These are phyloP conservation scores for Rhodosporidiobolus odoratus DNA, from an alignment of 768 basidiomycete genomes.

Conservation along the genomic window DNA sequence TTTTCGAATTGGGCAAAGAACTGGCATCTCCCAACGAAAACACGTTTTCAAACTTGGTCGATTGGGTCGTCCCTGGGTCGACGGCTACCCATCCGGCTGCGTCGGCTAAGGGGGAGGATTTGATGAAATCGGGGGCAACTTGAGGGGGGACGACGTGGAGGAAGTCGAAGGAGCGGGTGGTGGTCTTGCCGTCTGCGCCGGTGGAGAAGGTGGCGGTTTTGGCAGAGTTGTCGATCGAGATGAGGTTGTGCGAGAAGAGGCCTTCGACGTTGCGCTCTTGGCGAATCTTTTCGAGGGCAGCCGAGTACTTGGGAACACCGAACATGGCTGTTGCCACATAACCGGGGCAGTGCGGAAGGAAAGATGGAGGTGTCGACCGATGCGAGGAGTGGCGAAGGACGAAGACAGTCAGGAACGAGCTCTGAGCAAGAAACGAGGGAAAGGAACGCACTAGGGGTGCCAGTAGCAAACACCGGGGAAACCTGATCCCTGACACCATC, in stretches of 20 bases:
- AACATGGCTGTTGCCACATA: constrained; percentile 85
- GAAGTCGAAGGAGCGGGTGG: constrained; percentile 48
- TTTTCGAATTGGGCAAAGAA: constrained; percentile 89
- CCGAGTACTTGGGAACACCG: constrained; percentile 89
- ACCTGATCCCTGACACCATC: constrained; percentile 39
- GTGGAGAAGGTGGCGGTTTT: constrained; percentile 80
- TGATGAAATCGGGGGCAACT: constrained; percentile 37
- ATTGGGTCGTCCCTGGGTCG: constrained; percentile 70
- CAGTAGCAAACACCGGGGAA: constrained; percentile 37
- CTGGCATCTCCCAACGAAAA: constrained; percentile 91
- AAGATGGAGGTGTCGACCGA: constrained; percentile 45
- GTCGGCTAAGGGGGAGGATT: constrained; percentile 54
- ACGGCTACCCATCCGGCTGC: constrained; percentile 84
- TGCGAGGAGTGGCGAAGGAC: constrained; percentile 40
- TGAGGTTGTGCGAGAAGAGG: constrained; percentile 74
- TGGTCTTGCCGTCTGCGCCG: constrained; percentile 61
- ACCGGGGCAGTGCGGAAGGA: too few relatives aligned
- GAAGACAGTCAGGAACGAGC: not conserved
- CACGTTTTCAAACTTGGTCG: constrained; percentile 76
- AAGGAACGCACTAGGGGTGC: constrained; percentile 29
- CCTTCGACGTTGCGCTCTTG: constrained; percentile 73
- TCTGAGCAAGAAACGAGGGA: not conserved
- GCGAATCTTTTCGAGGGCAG: constrained; percentile 72
- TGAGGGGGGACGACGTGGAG: constrained; percentile 37
- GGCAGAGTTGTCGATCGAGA: constrained; percentile 63